These are phyloP conservation scores for Neofusicoccum kwambonambiense DNA, from an alignment of 2,329 filamentous ascomycete species.

Conservation along the genomic window DNA sequence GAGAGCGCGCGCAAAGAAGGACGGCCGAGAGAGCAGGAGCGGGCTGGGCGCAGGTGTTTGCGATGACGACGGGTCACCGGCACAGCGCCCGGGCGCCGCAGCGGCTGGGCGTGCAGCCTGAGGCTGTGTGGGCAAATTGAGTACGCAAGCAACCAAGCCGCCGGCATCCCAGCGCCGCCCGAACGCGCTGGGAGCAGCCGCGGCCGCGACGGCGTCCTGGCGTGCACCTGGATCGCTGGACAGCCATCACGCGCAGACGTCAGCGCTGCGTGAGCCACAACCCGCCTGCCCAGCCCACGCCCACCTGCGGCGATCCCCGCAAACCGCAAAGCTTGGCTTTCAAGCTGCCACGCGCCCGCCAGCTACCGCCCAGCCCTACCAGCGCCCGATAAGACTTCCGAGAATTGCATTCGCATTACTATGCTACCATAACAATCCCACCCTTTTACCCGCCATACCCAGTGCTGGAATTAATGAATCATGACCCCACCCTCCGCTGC, in stretches of 20 bases:
- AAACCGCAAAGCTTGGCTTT: constrained; percentile 11
- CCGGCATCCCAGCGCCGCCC: not conserved
- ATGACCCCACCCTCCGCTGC: not conserved
- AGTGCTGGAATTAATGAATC: not conserved
- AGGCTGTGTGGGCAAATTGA: constrained; percentile 8
- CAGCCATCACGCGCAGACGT: constrained; percentile 3
- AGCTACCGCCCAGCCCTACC: not conserved
- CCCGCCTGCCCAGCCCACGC: not conserved
- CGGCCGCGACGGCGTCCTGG: not conserved
- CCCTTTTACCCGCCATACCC: not conserved
- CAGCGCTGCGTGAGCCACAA: constrained; percentile 1
- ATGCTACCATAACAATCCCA: not conserved
- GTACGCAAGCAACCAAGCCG: constrained; percentile 10
- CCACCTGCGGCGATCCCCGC: constrained; percentile 3
- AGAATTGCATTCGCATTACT: not conserved
- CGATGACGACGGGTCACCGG: constrained; percentile 16
- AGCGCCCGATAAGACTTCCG: not conserved
- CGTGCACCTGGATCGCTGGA: not conserved
- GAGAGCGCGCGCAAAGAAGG: not conserved
- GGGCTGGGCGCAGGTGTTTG: constrained; percentile 1
- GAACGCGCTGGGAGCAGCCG: not conserved
- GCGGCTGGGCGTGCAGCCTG: constrained; percentile 1
- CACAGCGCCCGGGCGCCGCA: constrained; percentile 1
- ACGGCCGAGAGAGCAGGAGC: constrained; percentile 1
- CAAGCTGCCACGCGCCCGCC: not conserved